Evolutionary conservation across 2,329 filamentous ascomycete species (phyloP), one percentile per base, ranked within the genome.

Genomic region (Aureobasidium pullulans): DNA sequence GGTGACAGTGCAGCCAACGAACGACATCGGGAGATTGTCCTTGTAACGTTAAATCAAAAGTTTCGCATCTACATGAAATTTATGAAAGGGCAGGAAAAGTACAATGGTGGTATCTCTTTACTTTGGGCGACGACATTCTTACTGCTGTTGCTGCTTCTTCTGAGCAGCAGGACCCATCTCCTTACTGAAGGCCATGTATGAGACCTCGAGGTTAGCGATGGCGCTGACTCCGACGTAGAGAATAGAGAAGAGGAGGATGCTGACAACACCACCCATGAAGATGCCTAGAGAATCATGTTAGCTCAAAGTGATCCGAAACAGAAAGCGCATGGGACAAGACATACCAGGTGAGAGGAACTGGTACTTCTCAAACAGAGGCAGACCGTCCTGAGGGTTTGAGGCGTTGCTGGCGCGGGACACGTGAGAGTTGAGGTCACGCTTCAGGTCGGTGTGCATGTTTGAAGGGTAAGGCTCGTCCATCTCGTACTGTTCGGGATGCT

Each of bases 121-220:
- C 29, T 57, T 19, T 10, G 34, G 9, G 10, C 10, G 10, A 43
- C 42, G 11, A 31, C 10, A 16, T 28, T 11, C 47, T 43, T 37
- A 37, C 42, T 57, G 36, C 40, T 80, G 81, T 74, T 86, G 81
- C 78, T 90, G 74, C 71, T 84, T 96, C 84, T 92, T 96, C 75
- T 95, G 89, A 34, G 88, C 88, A 39, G 85, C 80, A n/a, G 90
- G 89, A 0, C 91, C 90, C 80, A 90, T 96, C 67, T 96, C 93
- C 79, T 96, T 96, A 71, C 95, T 93, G 71, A 97, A 99, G 1
- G 94, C 91, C 63, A 89, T 90, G 72, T 97, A 97, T 1, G 90
- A 89, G 32, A 97, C 90, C 72, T 96, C 81, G 16, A 99, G 80
- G 65, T 90, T 93, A 6, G 83, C 78, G 11, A 97, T 79, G 13